Percentiles rank a stretch among this genome's conserved stretches.
These are phyloP conservation scores for Mycena haematopus DNA, from an alignment of 768 basidiomycete species.

Conservation along the genomic window DNA sequence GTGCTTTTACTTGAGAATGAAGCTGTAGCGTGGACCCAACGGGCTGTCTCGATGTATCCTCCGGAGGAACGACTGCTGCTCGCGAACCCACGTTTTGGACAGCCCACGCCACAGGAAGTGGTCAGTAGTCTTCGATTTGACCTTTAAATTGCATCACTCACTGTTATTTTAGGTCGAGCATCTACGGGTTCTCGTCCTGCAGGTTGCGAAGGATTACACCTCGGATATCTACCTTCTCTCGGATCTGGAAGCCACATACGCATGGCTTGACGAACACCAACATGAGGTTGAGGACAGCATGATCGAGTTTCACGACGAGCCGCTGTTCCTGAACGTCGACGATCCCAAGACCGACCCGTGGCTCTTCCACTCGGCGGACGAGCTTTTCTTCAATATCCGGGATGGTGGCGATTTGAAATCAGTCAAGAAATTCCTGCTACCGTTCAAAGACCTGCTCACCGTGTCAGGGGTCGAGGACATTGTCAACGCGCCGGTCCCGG, in stretches of 20 bases:
- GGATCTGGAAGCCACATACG: conserved; percentile 51
- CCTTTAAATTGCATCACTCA: conserved; percentile 2
- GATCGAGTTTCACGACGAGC: conserved; percentile 30
- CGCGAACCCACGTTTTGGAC: conserved; percentile 46
- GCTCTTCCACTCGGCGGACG: conserved; percentile 46
- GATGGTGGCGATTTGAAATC: conserved; percentile 33
- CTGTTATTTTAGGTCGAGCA: conserved; percentile 44
- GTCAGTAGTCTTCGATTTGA: conserved; percentile 38
- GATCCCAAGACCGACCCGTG: conserved; percentile 43
- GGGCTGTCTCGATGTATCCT: conserved; percentile 40
- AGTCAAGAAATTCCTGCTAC: conserved; percentile 30
- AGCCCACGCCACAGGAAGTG: conserved; percentile 48
- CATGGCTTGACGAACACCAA: conserved; percentile 45
- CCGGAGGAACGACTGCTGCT: conserved; percentile 41
- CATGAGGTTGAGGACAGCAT: conserved; percentile 31
- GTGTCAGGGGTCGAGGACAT: conserved; percentile 32
- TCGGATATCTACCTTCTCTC: conserved; percentile 37
- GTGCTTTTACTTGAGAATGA: conserved; percentile 46
- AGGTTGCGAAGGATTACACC: conserved; percentile 37
- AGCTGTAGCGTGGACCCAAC: conserved; percentile 56
- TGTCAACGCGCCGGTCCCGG: conserved; percentile 29
- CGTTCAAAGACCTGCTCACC: conserved; percentile 30
- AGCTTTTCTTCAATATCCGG: conserved; percentile 45
- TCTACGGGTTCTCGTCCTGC: conserved; percentile 40
- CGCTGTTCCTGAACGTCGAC: conserved; percentile 55